Evolutionary conservation across 495 filamentous ascomycete genomes (phyloP).

Genomic region (Neurospora hispaniola): DNA sequence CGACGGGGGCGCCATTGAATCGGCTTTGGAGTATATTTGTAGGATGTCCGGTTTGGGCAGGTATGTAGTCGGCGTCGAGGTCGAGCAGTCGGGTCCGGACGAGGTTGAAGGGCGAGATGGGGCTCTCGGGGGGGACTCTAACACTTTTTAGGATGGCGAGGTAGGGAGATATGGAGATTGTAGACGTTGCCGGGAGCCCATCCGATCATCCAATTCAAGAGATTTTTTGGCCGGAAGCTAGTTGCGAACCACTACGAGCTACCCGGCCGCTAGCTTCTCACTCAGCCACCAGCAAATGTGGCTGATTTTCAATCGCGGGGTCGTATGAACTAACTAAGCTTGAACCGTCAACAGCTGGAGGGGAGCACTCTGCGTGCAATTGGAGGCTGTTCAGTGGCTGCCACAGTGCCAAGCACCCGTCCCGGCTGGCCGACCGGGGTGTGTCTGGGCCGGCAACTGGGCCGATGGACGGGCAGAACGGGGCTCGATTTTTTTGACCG

Average conservation of each 20-base stretch:
- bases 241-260: not conserved
- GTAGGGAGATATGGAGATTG: not conserved
- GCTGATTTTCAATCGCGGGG: not conserved
- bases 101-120: not conserved
- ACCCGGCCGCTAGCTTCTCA: not conserved
- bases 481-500: not conserved
- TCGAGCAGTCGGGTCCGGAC: not conserved
- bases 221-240: not conserved
- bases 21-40: not conserved
- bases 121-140: not conserved
- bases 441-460: not conserved
- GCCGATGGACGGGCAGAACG: not conserved
- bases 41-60: not conserved
- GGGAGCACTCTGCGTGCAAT: not conserved
- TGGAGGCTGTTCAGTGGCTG: not conserved
- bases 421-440: not conserved
- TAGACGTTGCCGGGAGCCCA: not conserved
- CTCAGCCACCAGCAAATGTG: not conserved
- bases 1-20: slow-evolving; percentile 13
- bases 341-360: not conserved
- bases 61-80: not conserved
- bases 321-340: too few relatives aligned
- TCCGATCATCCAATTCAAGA: slow-evolving; percentile 3
- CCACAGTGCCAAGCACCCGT: not conserved
- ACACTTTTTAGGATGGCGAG: not conserved